These are phyloP conservation scores for Colletotrichum lentis DNA, from an alignment of 2,329 filamentous ascomycete species.

Conservation along the genomic window DNA sequence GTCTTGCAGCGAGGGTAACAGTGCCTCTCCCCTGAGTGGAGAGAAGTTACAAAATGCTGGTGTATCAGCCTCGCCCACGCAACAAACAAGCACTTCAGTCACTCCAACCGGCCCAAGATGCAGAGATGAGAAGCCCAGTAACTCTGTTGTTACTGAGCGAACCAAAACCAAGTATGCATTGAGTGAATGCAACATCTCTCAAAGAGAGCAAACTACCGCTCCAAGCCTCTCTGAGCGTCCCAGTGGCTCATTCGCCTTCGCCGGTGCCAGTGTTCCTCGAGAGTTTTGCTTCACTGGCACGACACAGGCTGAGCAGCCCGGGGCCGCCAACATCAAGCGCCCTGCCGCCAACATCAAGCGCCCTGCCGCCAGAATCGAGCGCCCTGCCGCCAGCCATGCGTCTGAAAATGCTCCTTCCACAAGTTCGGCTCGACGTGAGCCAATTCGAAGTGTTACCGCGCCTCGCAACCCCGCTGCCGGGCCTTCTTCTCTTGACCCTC, in stretches of 20 bases:
- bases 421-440: neutral
- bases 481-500: neutral
- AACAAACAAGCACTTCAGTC: neutral
- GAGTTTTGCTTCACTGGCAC: neutral
- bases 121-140: no score
- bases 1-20: conserved; percentile 9
- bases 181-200: neutral
- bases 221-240: neutral
- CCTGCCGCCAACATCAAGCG: neutral
- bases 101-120: neutral
- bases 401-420: neutral
- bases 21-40: neutral
- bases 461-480: neutral
- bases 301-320: neutral
- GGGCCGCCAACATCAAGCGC: neutral
- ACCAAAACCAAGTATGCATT: neutral
- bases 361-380: neutral
- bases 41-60: neutral
- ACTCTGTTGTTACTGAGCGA: neutral
- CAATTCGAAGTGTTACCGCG: neutral
- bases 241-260: neutral
- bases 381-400: neutral
- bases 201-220: neutral
- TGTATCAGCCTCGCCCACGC: neutral
- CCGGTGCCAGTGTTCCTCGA: neutral